Conservation (phyloP, 106 monocot species). For the Hemerocallis citrina region DNA sequence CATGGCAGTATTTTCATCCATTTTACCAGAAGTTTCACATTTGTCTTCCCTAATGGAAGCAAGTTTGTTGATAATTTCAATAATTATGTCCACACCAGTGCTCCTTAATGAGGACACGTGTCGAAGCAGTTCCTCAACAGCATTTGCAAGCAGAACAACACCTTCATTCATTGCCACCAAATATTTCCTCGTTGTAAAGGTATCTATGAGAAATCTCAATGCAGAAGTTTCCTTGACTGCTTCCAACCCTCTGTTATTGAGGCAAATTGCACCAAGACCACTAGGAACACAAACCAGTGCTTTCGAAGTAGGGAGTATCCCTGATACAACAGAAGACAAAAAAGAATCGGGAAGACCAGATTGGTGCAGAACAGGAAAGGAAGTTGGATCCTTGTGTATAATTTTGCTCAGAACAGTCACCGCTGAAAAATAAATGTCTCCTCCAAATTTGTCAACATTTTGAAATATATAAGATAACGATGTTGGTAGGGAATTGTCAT, state of each 20-base stretch:
- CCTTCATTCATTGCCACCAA: constrained; percentile 97
- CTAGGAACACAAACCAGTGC: constrained; percentile 91
- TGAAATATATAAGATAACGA: constrained; percentile 78
- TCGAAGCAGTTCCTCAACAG: constrained; percentile 92
- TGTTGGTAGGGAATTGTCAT: constrained; percentile 48
- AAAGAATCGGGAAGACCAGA: constrained; percentile 85
- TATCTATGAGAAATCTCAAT: constrained; percentile 69
- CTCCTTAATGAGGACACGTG: constrained; percentile 87
- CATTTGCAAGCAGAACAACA: constrained; percentile 94
- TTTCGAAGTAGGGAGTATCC: constrained; percentile 82
- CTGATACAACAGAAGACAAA: constrained; percentile 64
- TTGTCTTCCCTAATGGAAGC: constrained; percentile 49
- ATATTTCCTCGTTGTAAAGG: constrained; percentile 86
- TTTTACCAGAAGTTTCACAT: constrained; percentile 26
- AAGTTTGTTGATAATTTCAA: constrained; percentile 82
- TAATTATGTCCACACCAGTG: constrained; percentile 82
- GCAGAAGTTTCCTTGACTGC: constrained; percentile 66
- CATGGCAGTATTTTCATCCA: constrained; percentile 70
- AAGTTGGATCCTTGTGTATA: constrained; percentile 96
- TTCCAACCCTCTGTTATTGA: constrained; percentile 82
- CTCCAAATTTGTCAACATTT: constrained; percentile 74
- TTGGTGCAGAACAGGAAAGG: constrained; percentile 60
- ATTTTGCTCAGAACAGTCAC: constrained; percentile 99
- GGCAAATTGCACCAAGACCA: constrained; percentile 97
- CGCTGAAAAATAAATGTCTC: constrained; percentile 95